A percentile compares a stretch with the other conserved stretches of the same genome.
Conservation (phyloP, 495 filamentous ascomycete genomes). For the Penicillium crystallinum region DNA sequence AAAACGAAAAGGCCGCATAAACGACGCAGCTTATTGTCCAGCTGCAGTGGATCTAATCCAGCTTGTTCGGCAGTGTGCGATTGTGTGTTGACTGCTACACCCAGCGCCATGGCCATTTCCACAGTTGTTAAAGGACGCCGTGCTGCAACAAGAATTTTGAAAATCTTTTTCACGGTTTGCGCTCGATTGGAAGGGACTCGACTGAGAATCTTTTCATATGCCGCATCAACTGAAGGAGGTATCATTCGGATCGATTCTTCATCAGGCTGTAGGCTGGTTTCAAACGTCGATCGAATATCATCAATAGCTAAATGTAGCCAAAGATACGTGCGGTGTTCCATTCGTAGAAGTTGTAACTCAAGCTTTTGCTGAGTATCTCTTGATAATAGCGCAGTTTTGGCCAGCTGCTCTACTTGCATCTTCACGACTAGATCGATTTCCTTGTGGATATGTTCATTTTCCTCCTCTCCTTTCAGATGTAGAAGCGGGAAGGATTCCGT, state of each 20-base stretch:
- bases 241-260: too few species aligned
- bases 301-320: constrained; percentile 29
- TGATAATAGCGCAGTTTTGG: constrained; percentile 4
- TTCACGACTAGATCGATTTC: constrained; percentile 38
- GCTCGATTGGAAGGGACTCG: constrained; percentile 8
- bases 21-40: constrained; percentile 14
- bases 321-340: constrained; percentile 34
- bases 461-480: constrained; percentile 32
- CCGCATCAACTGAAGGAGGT: constrained; percentile 10
- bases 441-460: constrained; percentile 25
- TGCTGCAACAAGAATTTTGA: constrained; percentile 37
- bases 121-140: constrained; percentile 27
- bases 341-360: too few species aligned
- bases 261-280: too few species aligned
- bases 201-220: constrained; percentile 29
- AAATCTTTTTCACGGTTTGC: constrained; percentile 11
- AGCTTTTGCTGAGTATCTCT: too few species aligned
- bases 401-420: constrained; percentile 23
- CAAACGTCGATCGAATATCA: too few species aligned
- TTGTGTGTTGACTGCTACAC: constrained; percentile 11
- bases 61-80: not conserved
- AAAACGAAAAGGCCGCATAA: constrained; percentile 39
- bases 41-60: too few species aligned
- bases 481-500: constrained; percentile 19
- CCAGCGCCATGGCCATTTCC: constrained; percentile 38